Percentiles rank a stretch among this genome's conserved stretches.
Evolutionary conservation across 2,329 filamentous ascomycete genomes (phyloP).

Genomic region (Trichothecium roseum): DNA sequence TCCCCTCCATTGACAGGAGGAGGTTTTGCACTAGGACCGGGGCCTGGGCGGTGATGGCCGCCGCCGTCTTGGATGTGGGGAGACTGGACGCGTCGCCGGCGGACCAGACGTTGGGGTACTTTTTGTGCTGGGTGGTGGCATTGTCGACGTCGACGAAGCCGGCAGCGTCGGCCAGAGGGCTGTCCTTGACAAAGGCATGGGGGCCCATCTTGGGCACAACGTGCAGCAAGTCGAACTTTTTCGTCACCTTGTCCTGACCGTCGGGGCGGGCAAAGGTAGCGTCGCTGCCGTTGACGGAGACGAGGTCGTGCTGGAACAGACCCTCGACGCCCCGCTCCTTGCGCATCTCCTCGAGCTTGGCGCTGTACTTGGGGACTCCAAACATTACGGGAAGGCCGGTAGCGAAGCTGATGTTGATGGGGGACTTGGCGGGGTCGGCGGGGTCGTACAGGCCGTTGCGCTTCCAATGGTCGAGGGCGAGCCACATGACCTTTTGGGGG

Average conservation of each 20-base stretch:
- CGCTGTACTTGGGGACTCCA: slow-evolving; percentile 49
- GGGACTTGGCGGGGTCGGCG: slow-evolving; percentile 23
- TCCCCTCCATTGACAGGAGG: slow-evolving; percentile 31
- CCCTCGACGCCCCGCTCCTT: slow-evolving; percentile 45
- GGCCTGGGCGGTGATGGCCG: slow-evolving; percentile 39
- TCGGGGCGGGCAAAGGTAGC: slow-evolving; percentile 37
- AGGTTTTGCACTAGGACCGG: slow-evolving; percentile 41
- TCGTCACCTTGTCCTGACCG: slow-evolving; percentile 31
- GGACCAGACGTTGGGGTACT: slow-evolving; percentile 47
- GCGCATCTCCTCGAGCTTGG: slow-evolving; percentile 40
- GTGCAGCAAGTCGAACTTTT: slow-evolving; percentile 43
- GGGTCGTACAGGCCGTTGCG: slow-evolving; percentile 37
- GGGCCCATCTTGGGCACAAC: slow-evolving; percentile 50
- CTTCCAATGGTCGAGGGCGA: slow-evolving; percentile 50
- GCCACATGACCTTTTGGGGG: slow-evolving; percentile 53
- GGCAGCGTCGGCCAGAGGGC: slow-evolving; percentile 40
- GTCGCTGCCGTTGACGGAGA: slow-evolving; percentile 40
- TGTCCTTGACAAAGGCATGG: slow-evolving; percentile 42
- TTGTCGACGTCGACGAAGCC: slow-evolving; percentile 50
- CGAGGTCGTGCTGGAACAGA: slow-evolving; percentile 46
- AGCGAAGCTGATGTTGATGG: slow-evolving; percentile 43
- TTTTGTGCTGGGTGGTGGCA: slow-evolving; percentile 39
- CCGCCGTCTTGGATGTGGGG: slow-evolving; percentile 46
- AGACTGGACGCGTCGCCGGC: slow-evolving; percentile 48
- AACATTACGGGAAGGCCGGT: slow-evolving; percentile 48